Percentiles rank a stretch among this genome's conserved stretches.
Conservation (phyloP, 2,329 filamentous ascomycete genomes). For the Cryphonectria parasitica region DNA sequence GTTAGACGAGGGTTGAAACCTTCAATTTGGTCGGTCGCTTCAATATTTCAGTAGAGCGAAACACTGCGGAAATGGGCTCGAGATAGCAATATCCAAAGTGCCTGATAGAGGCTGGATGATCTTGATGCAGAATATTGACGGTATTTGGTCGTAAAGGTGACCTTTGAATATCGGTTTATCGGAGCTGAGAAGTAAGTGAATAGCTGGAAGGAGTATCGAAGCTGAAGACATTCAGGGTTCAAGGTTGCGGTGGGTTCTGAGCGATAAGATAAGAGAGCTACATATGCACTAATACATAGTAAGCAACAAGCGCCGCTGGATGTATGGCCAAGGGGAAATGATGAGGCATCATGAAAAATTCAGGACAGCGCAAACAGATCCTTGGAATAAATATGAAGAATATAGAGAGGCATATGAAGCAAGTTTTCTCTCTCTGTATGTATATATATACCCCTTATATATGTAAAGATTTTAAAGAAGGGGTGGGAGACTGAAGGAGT, state of each 20-base stretch:
- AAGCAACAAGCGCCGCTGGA: background rate
- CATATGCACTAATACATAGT: background rate
- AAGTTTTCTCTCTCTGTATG: background rate
- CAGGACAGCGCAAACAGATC: background rate
- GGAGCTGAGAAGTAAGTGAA: background rate
- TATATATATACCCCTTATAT: background rate
- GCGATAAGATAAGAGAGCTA: slow-evolving; percentile 10
- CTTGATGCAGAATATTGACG: background rate
- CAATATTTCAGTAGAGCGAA: background rate
- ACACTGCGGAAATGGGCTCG: background rate
- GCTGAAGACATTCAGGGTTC: background rate
- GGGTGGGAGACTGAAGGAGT: background rate
- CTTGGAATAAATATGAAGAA: background rate
- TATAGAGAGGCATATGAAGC: background rate
- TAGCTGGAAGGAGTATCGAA: background rate
- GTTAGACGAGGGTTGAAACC: background rate
- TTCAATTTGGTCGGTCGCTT: background rate
- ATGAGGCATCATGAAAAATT: background rate
- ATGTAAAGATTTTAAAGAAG: background rate
- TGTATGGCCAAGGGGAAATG: background rate
- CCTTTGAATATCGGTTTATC: background rate
- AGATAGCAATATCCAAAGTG: background rate
- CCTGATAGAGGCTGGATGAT: background rate
- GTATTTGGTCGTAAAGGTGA: background rate
- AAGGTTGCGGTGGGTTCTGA: background rate